These are phyloP conservation scores for Graphilbum fragrans DNA, from an alignment of 2,329 filamentous ascomycete genomes.

Conservation along the genomic window DNA sequence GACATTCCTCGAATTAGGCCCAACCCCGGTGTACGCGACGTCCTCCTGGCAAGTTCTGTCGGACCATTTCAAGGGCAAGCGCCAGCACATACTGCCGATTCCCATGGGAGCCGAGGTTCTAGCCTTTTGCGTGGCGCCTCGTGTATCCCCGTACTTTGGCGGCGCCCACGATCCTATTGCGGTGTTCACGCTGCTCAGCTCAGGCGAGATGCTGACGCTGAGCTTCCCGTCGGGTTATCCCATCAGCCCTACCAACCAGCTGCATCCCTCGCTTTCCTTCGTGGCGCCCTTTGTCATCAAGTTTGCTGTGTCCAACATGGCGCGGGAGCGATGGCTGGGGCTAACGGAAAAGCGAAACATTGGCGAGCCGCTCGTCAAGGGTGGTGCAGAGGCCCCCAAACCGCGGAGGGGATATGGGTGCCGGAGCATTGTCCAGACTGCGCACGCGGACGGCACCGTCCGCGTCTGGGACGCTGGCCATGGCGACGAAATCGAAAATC, in stretches of 20 bases:
- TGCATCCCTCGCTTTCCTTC: constrained; percentile 77
- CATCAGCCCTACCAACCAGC: constrained; percentile 83
- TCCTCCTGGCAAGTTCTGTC: constrained; percentile 77
- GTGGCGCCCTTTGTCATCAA: constrained; percentile 81
- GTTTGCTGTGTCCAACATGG: constrained; percentile 58
- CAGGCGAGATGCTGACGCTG: constrained; percentile 79
- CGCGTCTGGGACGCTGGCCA: constrained; percentile 88
- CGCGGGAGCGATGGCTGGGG: constrained; percentile 74
- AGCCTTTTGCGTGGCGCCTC: constrained; percentile 75
- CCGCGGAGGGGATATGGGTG: constrained; percentile 67
- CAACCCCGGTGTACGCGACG: constrained; percentile 82
- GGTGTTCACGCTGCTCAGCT: constrained; percentile 64
- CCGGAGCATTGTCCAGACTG: constrained; percentile 73
- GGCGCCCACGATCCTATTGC: constrained; percentile 88
- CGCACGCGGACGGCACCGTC: constrained; percentile 86
- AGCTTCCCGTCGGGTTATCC: constrained; percentile 88
- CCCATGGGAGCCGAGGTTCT: constrained; percentile 66
- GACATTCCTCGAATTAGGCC: constrained; percentile 80
- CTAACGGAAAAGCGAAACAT: constrained; percentile 75
- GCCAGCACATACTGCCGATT: constrained; percentile 57
- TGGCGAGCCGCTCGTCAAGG: constrained; percentile 66
- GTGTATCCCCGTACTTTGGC: constrained; percentile 70
- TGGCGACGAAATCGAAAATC: constrained; percentile 87
- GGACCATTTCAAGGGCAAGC: constrained; percentile 69
- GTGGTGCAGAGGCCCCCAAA: constrained; percentile 61